A percentile compares a stretch with the other conserved stretches of the same genome.
phyloP scores from a whole-genome alignment of 495 filamentous ascomycete species.

The Cercophora samala region DNA sequence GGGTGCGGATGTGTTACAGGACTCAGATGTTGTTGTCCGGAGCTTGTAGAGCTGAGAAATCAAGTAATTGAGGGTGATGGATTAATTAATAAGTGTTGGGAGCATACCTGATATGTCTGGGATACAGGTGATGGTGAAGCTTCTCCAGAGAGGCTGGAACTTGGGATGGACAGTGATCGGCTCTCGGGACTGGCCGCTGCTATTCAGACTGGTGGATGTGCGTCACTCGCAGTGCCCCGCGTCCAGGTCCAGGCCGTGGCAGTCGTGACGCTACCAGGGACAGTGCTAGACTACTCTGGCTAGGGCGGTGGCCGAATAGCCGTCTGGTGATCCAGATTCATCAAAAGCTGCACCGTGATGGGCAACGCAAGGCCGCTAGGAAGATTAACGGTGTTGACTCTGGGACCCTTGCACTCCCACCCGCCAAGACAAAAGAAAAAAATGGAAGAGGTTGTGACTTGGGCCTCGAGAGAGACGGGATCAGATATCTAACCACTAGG shows the following conservation, averaged over 20 bases:
- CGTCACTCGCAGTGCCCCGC: constrained; percentile 6
- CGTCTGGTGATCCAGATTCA: constrained; percentile 1
- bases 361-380: not conserved
- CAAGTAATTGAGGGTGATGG: no score
- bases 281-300: not conserved
- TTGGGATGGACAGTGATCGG: not conserved
- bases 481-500: constrained; percentile 13
- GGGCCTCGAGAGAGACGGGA: not conserved
- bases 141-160: not conserved
- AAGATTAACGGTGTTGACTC: constrained; percentile 1
- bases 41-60: no score
- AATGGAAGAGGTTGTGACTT: constrained; percentile 22
- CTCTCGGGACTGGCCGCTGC: not conserved
- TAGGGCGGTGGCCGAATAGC: constrained; percentile 1
- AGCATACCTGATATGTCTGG: no score
- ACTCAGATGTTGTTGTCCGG: not conserved
- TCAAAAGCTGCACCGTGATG: not conserved
- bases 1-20: constrained; percentile 7
- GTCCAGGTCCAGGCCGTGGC: not conserved
- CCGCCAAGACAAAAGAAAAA: constrained; percentile 28
- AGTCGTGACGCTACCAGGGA: not conserved
- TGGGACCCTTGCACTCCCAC: no score
- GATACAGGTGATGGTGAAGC: not conserved
- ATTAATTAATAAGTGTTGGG: no score
- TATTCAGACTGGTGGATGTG: constrained; percentile 8